Percentiles rank a stretch among this genome's conserved stretches.
phyloP scores from a whole-genome alignment of 2,329 filamentous ascomycete species.

The Coniochaeta sp. region DNA sequence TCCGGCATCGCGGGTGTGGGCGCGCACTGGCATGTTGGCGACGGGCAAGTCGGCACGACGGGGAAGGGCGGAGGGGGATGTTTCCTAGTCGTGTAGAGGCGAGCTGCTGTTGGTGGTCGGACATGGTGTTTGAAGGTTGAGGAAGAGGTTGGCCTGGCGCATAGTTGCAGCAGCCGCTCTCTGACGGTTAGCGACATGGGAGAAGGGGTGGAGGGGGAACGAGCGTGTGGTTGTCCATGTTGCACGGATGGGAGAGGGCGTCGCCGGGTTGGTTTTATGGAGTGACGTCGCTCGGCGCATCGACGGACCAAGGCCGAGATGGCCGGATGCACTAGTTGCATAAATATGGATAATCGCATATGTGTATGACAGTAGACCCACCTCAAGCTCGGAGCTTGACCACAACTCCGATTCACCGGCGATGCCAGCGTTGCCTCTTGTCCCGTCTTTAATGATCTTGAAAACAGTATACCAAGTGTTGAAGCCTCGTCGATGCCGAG shows the following conservation, averaged over 20 bases:
- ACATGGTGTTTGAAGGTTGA: neutral
- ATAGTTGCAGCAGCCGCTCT: neutral
- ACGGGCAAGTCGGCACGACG: conserved; percentile 55
- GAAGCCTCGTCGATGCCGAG: conserved; percentile 48
- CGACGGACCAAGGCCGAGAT: neutral
- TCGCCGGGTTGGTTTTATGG: neutral
- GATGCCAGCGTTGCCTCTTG: neutral
- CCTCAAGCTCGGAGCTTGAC: neutral
- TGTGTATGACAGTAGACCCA: neutral
- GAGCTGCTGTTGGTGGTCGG: neutral
- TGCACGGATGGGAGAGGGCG: neutral
- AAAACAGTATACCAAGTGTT: neutral
- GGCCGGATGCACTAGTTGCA: neutral
- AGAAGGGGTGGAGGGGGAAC: neutral
- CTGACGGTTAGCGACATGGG: neutral
- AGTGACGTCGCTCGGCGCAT: neutral
- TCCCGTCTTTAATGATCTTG: neutral
- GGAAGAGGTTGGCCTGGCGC: neutral
- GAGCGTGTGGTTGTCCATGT: neutral
- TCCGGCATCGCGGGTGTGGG: conserved; percentile 54
- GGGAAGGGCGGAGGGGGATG: conserved; percentile 26
- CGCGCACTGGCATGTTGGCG: conserved; percentile 70
- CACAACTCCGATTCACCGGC: neutral
- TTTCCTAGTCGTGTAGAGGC: neutral
- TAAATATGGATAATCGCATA: neutral